phyloP scores from a whole-genome alignment of 2,329 filamentous ascomycete genomes.

The Curvularia verruculosa region DNA sequence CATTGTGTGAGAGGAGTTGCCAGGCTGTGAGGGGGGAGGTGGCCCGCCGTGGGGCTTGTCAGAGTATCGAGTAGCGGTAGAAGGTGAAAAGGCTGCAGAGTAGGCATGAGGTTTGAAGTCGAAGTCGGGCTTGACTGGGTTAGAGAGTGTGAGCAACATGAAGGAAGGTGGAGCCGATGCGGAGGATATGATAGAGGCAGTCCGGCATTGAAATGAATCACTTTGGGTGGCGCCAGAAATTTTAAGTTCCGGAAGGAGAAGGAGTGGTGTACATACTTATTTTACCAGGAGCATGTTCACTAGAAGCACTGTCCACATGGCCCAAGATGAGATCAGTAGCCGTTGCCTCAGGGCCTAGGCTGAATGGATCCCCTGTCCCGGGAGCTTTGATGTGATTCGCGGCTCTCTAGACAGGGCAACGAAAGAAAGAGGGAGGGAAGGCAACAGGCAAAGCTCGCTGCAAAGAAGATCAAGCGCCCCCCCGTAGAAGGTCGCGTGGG shows the following conservation, averaged over 20 bases:
- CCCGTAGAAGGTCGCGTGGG: constrained; percentile 45
- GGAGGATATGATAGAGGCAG: constrained; percentile 24
- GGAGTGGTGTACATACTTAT: constrained; percentile 48
- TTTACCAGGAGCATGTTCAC: constrained; percentile 37
- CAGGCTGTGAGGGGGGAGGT: constrained; percentile 50
- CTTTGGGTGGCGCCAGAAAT: constrained; percentile 33
- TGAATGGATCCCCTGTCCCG: constrained; percentile 44
- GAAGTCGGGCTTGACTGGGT: constrained; percentile 56
- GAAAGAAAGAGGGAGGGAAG: constrained; percentile 33
- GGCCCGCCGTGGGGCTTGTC: constrained; percentile 50
- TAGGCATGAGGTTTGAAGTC: constrained; percentile 58
- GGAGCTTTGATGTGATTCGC: constrained; percentile 44
- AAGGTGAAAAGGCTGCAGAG: constrained; percentile 51
- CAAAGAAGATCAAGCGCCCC: constrained; percentile 46
- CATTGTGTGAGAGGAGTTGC: constrained; percentile 54
- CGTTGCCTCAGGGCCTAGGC: constrained; percentile 43
- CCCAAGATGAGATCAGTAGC: constrained; percentile 39
- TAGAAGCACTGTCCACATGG: constrained; percentile 46
- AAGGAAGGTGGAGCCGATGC: constrained; percentile 31
- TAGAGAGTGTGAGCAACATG: constrained; percentile 60
- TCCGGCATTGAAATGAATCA: constrained; percentile 46
- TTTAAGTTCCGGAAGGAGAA: constrained; percentile 42
- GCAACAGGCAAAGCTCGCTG: constrained; percentile 38
- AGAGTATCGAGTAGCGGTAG: constrained; percentile 48
- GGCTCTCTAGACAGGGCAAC: constrained; percentile 42